Conservation (phyloP, 1,139 yeast species). For the Hyphopichia wangnamkhiaoensis region DNA sequence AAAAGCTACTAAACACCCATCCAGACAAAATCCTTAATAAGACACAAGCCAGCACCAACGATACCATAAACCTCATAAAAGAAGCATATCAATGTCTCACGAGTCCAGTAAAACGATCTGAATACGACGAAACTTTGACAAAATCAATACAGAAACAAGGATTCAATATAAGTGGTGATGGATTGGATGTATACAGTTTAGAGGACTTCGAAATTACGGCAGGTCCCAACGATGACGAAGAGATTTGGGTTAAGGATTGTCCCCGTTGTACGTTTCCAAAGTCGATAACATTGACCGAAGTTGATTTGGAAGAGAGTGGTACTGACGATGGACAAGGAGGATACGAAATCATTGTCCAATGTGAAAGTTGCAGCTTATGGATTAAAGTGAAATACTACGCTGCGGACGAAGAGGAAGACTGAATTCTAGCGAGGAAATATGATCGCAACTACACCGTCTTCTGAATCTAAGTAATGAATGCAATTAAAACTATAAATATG, state of each 20-base stretch:
- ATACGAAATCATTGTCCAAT: slow-evolving; percentile 71
- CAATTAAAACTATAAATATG: too few species aligned
- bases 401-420: slow-evolving; percentile 27
- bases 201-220: slow-evolving; percentile 54
- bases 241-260: slow-evolving; percentile 56
- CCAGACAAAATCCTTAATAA: slow-evolving; percentile 60
- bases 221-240: slow-evolving; percentile 13
- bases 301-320: slow-evolving; percentile 55
- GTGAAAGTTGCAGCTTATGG: slow-evolving; percentile 84
- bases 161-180: slow-evolving; percentile 56
- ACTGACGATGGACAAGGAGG: slow-evolving; percentile 55
- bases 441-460: too few species aligned
- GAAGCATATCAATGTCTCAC: slow-evolving; percentile 60
- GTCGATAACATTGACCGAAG: slow-evolving; percentile 62
- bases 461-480: too few species aligned
- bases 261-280: slow-evolving; percentile 66
- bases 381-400: slow-evolving; percentile 68
- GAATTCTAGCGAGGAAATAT: neutral
- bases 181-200: slow-evolving; percentile 64
- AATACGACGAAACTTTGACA: slow-evolving; percentile 51
- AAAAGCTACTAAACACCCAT: slow-evolving; percentile 59
- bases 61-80: slow-evolving; percentile 41
- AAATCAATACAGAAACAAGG: slow-evolving; percentile 48
- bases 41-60: slow-evolving; percentile 16
- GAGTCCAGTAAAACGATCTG: slow-evolving; percentile 34